Evolutionary conservation across 2,329 filamentous ascomycete species (phyloP), one percentile per base, ranked within the genome.

Genomic region (Diaporthe aspalathi): DNA sequence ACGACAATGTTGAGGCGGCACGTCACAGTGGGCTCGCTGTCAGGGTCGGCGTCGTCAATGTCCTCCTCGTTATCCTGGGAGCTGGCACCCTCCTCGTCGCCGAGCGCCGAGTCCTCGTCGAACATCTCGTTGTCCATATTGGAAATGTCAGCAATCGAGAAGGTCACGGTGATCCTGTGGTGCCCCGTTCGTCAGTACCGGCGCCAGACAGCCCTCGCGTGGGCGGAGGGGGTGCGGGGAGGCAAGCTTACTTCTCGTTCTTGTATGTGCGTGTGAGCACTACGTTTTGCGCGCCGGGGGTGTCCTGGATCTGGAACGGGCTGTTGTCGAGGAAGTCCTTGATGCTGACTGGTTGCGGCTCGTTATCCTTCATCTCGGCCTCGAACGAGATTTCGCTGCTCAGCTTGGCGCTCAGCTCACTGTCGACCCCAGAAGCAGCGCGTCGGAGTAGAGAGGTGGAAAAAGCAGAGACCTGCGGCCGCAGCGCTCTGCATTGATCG

Each of bases 281-380:
- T 76, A 99, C 93, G 76, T 97, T 94, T 84, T 98, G 93, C 82
- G 94, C 89, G 74, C 96, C 96, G 35, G 92, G 87, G 40, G 87
- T 90, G 82, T 99, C 96, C 78, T 93, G 86, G 73, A 96, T 88
- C 87, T 95, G 87, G 83, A 94, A 99, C 50, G 92, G 89, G 79
- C 92, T 91, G 84, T 94, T 95, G 79, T 95, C 91, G 60, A 98
- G 84, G 83, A 97, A 98, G 81, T 96, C 93, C 84, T 94, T 92
- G 81, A 98, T 89, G 81, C 91, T 93, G 74, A 90, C 87, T 50
- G 94, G 92, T 75, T 93, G 84, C 75, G 93, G 89, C 78, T 93
- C 90, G 73, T 89, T 87, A 75, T 91, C 87, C 83, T 92, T 91
- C 83, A 94, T 91, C 79, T 95, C 91, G 78, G 90, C 89, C 88